Base-by-base conservation (phyloP, 78 protist species). In the Pigoraptor vietnamica region DNA sequence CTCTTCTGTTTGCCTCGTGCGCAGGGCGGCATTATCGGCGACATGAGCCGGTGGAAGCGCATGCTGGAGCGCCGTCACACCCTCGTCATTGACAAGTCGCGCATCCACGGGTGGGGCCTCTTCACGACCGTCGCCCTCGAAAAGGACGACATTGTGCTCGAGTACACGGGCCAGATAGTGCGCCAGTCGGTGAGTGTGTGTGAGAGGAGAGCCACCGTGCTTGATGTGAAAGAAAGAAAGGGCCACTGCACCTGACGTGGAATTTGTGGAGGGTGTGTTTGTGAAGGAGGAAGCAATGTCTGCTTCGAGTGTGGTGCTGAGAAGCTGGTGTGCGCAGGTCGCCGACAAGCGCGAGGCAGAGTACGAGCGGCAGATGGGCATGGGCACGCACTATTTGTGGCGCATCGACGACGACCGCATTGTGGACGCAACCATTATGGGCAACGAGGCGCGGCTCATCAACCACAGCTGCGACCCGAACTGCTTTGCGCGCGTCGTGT, bases 371-470 rank as follows among this genome's bases (percentile, higher is more conserved):
- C 19, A 37, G 0, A 34, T 23, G 33, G 97, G 96, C 82, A 0
- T 95, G 19, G 94, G 94, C 40, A 93, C 86, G 35, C 1, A 19
- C 84, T 97, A 97, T 91, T 87, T 97, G 93, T 97, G 96, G 89
- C 90, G 93, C 2, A 19, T 97, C 14, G 98, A 97, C 88, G 92
- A 89, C 33, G 38, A 87, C 36, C 2, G 0, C 1, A 88, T 96
- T 32, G 91, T 97, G 29, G 98, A 97, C 89, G 96, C 91, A 56
- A 98, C 99, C 1, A 2, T n/a, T 39, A 29, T 25, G 0, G 99
- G 98, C 19, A 95, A 94, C 93, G 37, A 95, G 0, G 99, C 99
- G 1, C 91, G 99, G 35, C 98, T 97, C 92, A 98, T 98, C 90
- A 98, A 98, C 91, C 99, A 98, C 92, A 94, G 96, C 38, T 98